Evolutionary conservation across 2,329 filamentous ascomycete species (phyloP).

Genomic region (Cladosporium velox): DNA sequence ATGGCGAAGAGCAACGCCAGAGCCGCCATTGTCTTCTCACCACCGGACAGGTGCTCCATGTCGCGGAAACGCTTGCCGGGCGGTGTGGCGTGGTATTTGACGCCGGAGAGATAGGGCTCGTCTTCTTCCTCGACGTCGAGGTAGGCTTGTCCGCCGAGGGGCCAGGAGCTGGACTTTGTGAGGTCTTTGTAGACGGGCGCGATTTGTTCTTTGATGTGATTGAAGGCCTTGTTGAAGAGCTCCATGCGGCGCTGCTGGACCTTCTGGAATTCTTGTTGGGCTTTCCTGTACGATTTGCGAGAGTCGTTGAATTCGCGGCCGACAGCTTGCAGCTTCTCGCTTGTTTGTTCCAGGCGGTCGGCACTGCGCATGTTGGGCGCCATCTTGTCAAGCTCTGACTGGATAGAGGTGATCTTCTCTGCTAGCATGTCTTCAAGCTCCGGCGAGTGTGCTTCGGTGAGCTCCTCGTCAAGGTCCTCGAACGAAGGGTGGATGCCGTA

Average conservation of each 20-base stretch:
- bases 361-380: slow-evolving; percentile 96
- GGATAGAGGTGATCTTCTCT: slow-evolving; percentile 74
- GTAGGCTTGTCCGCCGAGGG: slow-evolving; percentile 84
- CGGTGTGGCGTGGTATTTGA: slow-evolving; percentile 99
- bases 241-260: slow-evolving; percentile 82
- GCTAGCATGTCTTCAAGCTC: slow-evolving; percentile 73
- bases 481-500: slow-evolving; percentile 93
- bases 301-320: slow-evolving; percentile 90
- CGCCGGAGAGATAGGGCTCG: slow-evolving; percentile 90
- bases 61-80: slow-evolving; percentile 97
- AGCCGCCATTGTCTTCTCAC: slow-evolving; percentile 98
- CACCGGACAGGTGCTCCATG: slow-evolving; percentile 97
- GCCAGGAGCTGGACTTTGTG: slow-evolving; percentile 86
- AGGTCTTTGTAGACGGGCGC: slow-evolving; percentile 92
- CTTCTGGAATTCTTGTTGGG: slow-evolving; percentile 79
- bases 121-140: slow-evolving; percentile 96
- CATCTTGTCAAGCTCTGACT: slow-evolving; percentile 83
- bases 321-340: slow-evolving; percentile 76
- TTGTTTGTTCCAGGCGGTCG: slow-evolving; percentile 84
- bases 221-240: slow-evolving; percentile 92
- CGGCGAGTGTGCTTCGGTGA: slow-evolving; percentile 73
- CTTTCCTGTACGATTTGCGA: slow-evolving; percentile 69
- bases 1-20: slow-evolving; percentile 95
- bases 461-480: slow-evolving; percentile 74
- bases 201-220: slow-evolving; percentile 93